A percentile compares a stretch with the other conserved stretches of the same genome.
Conservation (phyloP, 768 basidiomycete genomes). For the Paxillus rubicundulus region DNA sequence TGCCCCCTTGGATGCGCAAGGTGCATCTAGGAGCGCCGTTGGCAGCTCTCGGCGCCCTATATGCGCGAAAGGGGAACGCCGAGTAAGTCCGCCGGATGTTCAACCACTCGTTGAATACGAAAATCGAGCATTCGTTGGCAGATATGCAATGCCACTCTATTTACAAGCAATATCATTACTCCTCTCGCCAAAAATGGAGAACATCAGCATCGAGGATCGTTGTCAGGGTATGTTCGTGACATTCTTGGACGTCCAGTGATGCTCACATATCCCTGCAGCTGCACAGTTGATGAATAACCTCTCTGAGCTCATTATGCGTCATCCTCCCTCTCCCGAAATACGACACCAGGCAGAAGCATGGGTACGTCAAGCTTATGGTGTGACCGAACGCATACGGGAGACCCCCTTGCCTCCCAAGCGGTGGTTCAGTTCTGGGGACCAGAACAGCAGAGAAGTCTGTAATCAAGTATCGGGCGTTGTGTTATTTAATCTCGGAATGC, state of each 20-base stretch:
- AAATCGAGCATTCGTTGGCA: constrained; percentile 21
- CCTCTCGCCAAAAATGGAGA: constrained; percentile 39
- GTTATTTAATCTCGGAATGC: constrained; percentile 59
- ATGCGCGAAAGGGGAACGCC: constrained; percentile 52
- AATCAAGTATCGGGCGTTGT: constrained; percentile 55
- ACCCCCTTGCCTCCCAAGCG: constrained; percentile 13
- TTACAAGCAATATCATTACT: constrained; percentile 63
- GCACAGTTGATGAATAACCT: constrained; percentile 51
- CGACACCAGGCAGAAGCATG: constrained; percentile 55
- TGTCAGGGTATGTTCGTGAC: constrained; percentile 51
- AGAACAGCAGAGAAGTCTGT: constrained; percentile 40
- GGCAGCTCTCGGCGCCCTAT: constrained; percentile 63
- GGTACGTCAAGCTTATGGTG: constrained; percentile 49
- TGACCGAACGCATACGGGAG: constrained; percentile 29
- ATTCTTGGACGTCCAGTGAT: background rate
- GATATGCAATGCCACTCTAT: constrained; percentile 65
- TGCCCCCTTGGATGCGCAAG: constrained; percentile 59
- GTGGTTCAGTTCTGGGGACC: constrained; percentile 20
- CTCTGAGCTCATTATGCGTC: constrained; percentile 41
- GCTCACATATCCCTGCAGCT: constrained; percentile 23
- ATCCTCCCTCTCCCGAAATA: constrained; percentile 34
- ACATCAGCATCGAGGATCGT: constrained; percentile 42
- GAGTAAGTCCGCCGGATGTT: constrained; percentile 29
- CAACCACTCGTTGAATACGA: background rate
- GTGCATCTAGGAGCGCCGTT: constrained; percentile 66